Conservation (phyloP, 2,329 filamentous ascomycete genomes). For the Eutypa lata region DNA sequence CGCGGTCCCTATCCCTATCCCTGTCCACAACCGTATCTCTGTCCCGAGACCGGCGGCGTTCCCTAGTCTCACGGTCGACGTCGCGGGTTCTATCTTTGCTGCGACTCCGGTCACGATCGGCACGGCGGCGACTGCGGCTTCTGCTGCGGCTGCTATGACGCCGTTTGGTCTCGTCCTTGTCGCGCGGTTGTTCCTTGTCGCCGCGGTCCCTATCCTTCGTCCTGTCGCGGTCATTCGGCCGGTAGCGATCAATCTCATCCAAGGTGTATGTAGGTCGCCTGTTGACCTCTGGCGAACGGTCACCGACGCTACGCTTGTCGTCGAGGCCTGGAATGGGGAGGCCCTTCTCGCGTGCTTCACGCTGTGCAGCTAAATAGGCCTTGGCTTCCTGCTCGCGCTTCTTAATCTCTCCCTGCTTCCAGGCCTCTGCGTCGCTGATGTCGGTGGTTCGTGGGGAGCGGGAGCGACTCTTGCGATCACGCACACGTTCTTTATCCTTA, state of each 20-base stretch:
- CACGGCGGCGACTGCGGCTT: slow-evolving; percentile 30
- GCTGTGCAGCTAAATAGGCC: slow-evolving; percentile 60
- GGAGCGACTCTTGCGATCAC: slow-evolving; percentile 37
- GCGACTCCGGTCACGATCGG: slow-evolving; percentile 29
- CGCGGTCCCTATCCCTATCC: slow-evolving; percentile 32
- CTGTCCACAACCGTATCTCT: slow-evolving; percentile 46
- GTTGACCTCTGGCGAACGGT: slow-evolving; percentile 41
- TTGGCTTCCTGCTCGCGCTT: slow-evolving; percentile 63
- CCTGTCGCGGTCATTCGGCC: slow-evolving; percentile 14
- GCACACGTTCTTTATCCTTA: slow-evolving; percentile 11
- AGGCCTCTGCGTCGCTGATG: slow-evolving; percentile 40
- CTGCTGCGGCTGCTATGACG: slow-evolving; percentile 24
- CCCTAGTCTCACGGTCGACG: slow-evolving; percentile 21
- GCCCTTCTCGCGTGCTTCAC: slow-evolving; percentile 58
- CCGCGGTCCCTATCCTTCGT: slow-evolving; percentile 22
- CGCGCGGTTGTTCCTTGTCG: slow-evolving; percentile 26
- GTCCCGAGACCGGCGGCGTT: slow-evolving; percentile 40
- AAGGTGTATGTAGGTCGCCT: slow-evolving; percentile 27
- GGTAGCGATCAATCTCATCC: slow-evolving; percentile 15
- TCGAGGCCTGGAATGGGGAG: slow-evolving; percentile 57
- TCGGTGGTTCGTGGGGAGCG: slow-evolving; percentile 42
- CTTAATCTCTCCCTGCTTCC: slow-evolving; percentile 60
- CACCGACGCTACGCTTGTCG: slow-evolving; percentile 44
- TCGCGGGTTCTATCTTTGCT: slow-evolving; percentile 33
- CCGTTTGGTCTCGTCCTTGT: slow-evolving; percentile 24